Conservation (phyloP, 768 basidiomycete genomes). For the Phylloporus sp. region DNA sequence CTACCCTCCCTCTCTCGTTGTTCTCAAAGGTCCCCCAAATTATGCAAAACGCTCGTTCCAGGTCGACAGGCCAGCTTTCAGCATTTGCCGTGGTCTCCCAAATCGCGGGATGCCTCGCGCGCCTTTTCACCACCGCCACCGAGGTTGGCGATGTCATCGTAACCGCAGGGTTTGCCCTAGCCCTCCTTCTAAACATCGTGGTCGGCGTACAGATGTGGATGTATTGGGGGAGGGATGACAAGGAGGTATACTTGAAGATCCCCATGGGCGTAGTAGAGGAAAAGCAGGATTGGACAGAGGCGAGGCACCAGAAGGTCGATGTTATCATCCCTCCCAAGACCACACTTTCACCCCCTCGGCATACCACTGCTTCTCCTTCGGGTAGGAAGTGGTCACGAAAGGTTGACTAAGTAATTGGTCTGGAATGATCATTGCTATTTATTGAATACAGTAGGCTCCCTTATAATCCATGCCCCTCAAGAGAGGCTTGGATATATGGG, state of each 20-base stretch:
- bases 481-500: too few species aligned
- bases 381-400: constrained; percentile 71
- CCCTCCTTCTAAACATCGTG: constrained; percentile 77
- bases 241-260: constrained; percentile 22
- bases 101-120: constrained; percentile 81
- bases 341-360: constrained; percentile 40
- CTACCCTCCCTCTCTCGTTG: constrained; percentile 86
- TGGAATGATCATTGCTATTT: constrained; percentile 14
- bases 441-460: too few species aligned
- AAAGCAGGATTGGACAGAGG: constrained; percentile 27
- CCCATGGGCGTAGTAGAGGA: constrained; percentile 21
- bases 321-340: constrained; percentile 41
- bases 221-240: constrained; percentile 66
- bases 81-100: constrained; percentile 89
- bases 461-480: too few species aligned
- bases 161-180: constrained; percentile 77
- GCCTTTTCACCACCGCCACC: constrained; percentile 88
- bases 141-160: constrained; percentile 84
- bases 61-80: constrained; percentile 90
- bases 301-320: constrained; percentile 33
- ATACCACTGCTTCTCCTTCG: constrained; percentile 40
- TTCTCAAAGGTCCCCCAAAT: constrained; percentile 96
- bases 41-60: constrained; percentile 63
- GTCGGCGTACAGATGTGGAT: constrained; percentile 79
- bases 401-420: constrained; percentile 46